Evolutionary conservation across 495 filamentous ascomycete species (phyloP).

Genomic region (Articulospora tetracladia): DNA sequence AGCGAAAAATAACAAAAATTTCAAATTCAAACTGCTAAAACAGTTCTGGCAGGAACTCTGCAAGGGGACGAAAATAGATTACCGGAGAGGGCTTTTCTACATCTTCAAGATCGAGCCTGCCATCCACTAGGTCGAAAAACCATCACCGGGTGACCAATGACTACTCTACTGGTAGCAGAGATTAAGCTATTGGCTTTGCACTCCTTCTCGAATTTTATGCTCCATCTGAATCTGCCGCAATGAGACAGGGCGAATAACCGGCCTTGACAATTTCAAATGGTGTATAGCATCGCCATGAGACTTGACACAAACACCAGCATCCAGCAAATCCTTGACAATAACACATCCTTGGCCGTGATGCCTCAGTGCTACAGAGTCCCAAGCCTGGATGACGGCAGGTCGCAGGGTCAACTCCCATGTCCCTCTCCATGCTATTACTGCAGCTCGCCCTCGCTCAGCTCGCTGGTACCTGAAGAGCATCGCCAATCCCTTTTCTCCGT

Average conservation of each 20-base stretch:
- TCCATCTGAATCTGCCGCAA: conserved; percentile 32
- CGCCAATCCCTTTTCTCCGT: conserved; percentile 32
- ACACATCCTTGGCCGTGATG: conserved; percentile 19
- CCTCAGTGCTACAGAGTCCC: conserved; percentile 29
- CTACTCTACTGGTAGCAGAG: conserved; percentile 7
- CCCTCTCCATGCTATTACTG: conserved; percentile 32
- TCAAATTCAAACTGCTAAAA: too few relatives aligned
- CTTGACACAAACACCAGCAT: conserved; percentile 26
- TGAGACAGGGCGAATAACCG: conserved; percentile 32
- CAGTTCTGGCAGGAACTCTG: too few relatives aligned
- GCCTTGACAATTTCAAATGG: conserved; percentile 26
- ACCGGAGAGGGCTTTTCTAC: too few relatives aligned
- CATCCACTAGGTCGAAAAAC: too few relatives aligned
- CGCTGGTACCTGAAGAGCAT: conserved; percentile 33
- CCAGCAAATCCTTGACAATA: conserved; percentile 28
- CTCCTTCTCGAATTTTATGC: conserved; percentile 26
- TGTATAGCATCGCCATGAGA: conserved; percentile 32
- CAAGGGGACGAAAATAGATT: too few relatives aligned
- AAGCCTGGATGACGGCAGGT: conserved; percentile 29
- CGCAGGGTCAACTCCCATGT: conserved; percentile 33
- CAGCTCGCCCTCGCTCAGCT: conserved; percentile 17
- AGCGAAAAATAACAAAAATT: too few relatives aligned
- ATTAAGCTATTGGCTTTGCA: conserved; percentile 7
- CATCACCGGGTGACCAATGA: too few relatives aligned
- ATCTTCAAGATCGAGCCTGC: too few relatives aligned